Conservation (phyloP, 2,329 filamentous ascomycete species). For the Fusarium haematococcum region DNA sequence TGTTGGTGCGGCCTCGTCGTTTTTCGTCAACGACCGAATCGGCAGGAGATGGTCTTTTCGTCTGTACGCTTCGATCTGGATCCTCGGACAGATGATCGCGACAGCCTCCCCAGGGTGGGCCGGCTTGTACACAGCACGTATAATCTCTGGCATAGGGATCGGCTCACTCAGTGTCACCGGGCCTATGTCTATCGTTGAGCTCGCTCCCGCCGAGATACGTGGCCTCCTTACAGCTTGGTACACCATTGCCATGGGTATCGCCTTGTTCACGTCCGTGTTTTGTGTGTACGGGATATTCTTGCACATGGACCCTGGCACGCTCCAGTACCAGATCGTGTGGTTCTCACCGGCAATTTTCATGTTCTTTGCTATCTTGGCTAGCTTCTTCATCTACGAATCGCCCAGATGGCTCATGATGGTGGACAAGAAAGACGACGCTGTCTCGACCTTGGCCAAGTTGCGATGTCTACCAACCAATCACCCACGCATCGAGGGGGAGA, state of each 20-base stretch:
- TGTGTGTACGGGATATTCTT: slow-evolving; percentile 50
- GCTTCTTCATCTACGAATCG: slow-evolving; percentile 52
- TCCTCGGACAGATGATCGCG: slow-evolving; percentile 50
- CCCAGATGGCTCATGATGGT: slow-evolving; percentile 52
- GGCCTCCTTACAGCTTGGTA: slow-evolving; percentile 54
- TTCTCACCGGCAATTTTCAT: slow-evolving; percentile 40
- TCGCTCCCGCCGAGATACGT: slow-evolving; percentile 53
- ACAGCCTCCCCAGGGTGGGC: slow-evolving; percentile 40
- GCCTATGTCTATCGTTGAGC: slow-evolving; percentile 53
- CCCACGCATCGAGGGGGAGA: slow-evolving; percentile 40
- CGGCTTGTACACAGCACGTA: slow-evolving; percentile 51
- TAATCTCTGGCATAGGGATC: slow-evolving; percentile 53
- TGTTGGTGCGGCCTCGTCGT: slow-evolving; percentile 34
- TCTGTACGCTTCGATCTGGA: slow-evolving; percentile 51
- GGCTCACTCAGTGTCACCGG: slow-evolving; percentile 53
- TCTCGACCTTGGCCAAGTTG: slow-evolving; percentile 27
- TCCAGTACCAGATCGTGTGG: slow-evolving; percentile 47
- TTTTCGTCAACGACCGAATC: slow-evolving; percentile 43
- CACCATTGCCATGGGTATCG: slow-evolving; percentile 50
- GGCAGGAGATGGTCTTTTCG: slow-evolving; percentile 55
- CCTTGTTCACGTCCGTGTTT: slow-evolving; percentile 47
- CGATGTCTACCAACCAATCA: slow-evolving; percentile 43
- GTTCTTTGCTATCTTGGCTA: slow-evolving; percentile 42
- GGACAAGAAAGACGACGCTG: slow-evolving; percentile 45
- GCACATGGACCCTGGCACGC: slow-evolving; percentile 4